phyloP scores from a whole-genome alignment of 2,329 filamentous ascomycete genomes.

The Xylariaceae sp. region DNA sequence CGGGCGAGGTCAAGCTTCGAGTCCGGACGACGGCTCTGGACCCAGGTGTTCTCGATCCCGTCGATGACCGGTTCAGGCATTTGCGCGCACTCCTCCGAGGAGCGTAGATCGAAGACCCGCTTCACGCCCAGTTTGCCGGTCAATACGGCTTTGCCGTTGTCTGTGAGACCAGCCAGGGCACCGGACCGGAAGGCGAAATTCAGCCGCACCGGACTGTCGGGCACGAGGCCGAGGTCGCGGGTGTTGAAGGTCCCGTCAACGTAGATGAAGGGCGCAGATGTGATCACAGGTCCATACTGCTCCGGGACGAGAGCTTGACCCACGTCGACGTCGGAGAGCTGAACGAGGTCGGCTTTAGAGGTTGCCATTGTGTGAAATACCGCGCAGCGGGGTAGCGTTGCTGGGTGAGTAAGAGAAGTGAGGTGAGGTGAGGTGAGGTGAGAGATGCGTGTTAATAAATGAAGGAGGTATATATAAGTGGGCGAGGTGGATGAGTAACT shows the following conservation, averaged over 20 bases:
- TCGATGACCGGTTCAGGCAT: slow-evolving; percentile 38
- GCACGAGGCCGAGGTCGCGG: slow-evolving; percentile 45
- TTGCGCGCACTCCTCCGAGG: slow-evolving; percentile 37
- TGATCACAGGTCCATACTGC: slow-evolving; percentile 35
- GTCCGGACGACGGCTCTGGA: slow-evolving; percentile 33
- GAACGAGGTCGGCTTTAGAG: slow-evolving; percentile 29
- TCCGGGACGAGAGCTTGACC: slow-evolving; percentile 35
- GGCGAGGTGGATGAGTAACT: too few species aligned
- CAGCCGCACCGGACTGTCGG: slow-evolving; percentile 37
- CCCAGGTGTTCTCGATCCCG: slow-evolving; percentile 45
- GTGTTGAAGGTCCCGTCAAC: slow-evolving; percentile 47
- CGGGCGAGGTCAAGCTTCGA: slow-evolving; percentile 35
- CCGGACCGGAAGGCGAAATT: slow-evolving; percentile 45
- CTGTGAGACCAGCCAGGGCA: slow-evolving; percentile 36
- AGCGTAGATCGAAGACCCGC: slow-evolving; percentile 49
- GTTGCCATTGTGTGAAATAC: slow-evolving; percentile 24
- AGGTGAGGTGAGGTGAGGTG: background rate
- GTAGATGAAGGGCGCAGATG: slow-evolving; percentile 42
- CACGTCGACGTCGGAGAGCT: slow-evolving; percentile 41
- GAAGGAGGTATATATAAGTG: too few species aligned
- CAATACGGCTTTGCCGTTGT: slow-evolving; percentile 36
- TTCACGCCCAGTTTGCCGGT: slow-evolving; percentile 36
- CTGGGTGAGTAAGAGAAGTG: background rate
- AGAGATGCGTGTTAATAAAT: too few species aligned
- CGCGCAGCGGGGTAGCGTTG: background rate